Evolutionary conservation across 257 asterid genomes (phyloP), one percentile per base, ranked within the genome.

Genomic region (Nicotiana tabacum): DNA sequence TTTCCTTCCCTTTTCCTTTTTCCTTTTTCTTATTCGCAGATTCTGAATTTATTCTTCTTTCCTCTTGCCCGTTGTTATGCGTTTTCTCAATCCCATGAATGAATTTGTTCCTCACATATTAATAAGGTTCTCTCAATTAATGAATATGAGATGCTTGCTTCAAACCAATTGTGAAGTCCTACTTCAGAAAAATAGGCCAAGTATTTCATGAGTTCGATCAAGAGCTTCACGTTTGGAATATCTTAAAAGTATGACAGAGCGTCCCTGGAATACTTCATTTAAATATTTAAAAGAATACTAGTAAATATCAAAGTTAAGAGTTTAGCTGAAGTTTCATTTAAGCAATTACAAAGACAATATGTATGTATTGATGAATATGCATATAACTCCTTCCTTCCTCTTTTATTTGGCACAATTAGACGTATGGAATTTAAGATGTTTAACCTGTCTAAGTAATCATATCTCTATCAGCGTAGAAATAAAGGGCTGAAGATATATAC

Each of bases 1-100:
- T 82, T 82, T 57, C 65, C 33, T 76, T 76, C 65, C 29, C 85
- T 66, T 82, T 77, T n/a, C 30, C 72, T 64, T 76, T 72, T 65
- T 57, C 32, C 70, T 64, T 62, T 81, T 16, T 81, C 46, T 64
- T 80, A n/a, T 60, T 60, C 58, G 51, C 57, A 39, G 60, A 48
- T 60, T 80, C 61, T 37, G 70, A 37, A 80, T 80, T 62, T 62
- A 16, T 35, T 15, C 61, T 15, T 64, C 76, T 29, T 43, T 53
- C 43, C 9, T 62, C 30, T 80, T 62, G 39, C 65, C 83, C 83
- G 30, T 79, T 65, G 61, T 16, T 13, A 17, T 61, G 56, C 21
- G 4, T 62, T 80, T 62, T 67, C 76, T 33, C 43, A 48, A 15
- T 74, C 80, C 79, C 21, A 13, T 51, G 29, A 48, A 74, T 15